These are phyloP conservation scores for Phytophthora vignae DNA, from an alignment of 352 stramenopile genomes.

Conservation along the genomic window DNA sequence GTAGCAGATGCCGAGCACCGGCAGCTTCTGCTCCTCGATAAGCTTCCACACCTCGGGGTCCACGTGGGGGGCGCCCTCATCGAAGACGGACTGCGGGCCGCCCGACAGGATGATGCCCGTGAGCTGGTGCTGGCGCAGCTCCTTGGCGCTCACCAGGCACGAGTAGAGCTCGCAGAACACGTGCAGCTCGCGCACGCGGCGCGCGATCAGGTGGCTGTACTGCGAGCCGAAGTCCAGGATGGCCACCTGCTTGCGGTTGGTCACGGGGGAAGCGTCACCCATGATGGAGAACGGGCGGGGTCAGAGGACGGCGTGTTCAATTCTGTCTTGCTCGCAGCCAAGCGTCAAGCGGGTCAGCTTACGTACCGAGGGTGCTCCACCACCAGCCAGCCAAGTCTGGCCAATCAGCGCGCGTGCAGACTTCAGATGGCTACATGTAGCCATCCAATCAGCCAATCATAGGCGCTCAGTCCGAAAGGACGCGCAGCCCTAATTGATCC, in stretches of 20 bases:
- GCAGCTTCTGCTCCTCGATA: constrained; percentile 96
- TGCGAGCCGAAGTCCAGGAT: constrained; percentile 99
- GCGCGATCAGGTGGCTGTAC: constrained; percentile 99
- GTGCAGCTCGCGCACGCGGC: constrained; percentile 97
- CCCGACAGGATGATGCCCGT: constrained; percentile 98
- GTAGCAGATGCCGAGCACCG: constrained; percentile 99
- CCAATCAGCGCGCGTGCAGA: constrained; percentile 31
- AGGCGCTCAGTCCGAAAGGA: constrained; percentile 22
- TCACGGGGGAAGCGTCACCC: constrained; percentile 78
- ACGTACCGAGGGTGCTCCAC: constrained; percentile 12
- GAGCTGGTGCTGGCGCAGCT: constrained; percentile 94
- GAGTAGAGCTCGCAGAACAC: constrained; percentile 99
- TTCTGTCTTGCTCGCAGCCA: constrained; percentile 26
- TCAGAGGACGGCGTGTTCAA: constrained; percentile 31
- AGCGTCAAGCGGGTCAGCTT: neutral
- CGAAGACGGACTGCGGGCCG: constrained; percentile 97
- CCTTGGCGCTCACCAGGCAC: constrained; percentile 94
- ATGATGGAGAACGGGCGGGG: constrained; percentile 43
- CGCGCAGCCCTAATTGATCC: constrained; percentile 23
- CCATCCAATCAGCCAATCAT: constrained; percentile 44
- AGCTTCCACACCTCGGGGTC: constrained; percentile 95
- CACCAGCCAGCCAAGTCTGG: constrained; percentile 22
- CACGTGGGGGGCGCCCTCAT: constrained; percentile 96
- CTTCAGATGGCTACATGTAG: constrained; percentile 26
- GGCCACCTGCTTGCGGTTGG: constrained; percentile 95